Evolutionary conservation across 352 stramenopile species (phyloP).

Genomic region (Phytophthora pini): DNA sequence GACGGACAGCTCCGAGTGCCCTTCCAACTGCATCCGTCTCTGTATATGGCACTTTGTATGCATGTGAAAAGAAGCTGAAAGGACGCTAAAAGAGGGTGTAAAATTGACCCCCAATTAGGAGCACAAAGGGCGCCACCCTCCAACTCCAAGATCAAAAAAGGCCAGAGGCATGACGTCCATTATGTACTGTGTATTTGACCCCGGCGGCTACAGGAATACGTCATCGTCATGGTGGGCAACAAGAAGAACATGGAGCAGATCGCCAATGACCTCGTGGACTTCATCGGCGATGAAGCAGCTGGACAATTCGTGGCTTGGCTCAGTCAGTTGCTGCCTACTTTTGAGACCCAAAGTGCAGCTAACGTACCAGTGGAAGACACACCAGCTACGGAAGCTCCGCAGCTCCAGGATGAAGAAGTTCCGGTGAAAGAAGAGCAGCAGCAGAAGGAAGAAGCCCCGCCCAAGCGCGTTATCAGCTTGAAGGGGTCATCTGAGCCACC

Average conservation of each 20-base stretch:
- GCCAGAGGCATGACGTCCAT: conserved; percentile 33
- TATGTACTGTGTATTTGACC: conserved; percentile 38
- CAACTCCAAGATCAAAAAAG: conserved; percentile 28
- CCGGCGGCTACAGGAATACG: conserved; percentile 68
- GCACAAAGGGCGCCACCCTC: conserved; percentile 25
- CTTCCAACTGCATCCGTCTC: not conserved
- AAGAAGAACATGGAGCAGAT: conserved; percentile 90
- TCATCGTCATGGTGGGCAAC: conserved; percentile 88
- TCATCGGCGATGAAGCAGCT: conserved; percentile 82
- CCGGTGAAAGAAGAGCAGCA: conserved; percentile 10
- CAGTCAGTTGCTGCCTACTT: conserved; percentile 54
- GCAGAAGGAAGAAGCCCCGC: conserved; percentile 27
- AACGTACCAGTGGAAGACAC: conserved; percentile 2
- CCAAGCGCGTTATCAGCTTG: conserved; percentile 72
- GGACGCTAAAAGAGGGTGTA: conserved; percentile 34
- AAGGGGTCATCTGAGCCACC: conserved; percentile 46
- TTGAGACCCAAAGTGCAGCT: conserved; percentile 41
- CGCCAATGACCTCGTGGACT: conserved; percentile 81
- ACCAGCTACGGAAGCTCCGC: conserved; percentile 2
- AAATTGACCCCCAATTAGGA: conserved; percentile 28
- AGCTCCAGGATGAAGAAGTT: conserved; percentile 17
- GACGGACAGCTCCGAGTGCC: not conserved
- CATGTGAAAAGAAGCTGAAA: conserved; percentile 40
- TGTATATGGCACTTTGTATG: conserved; percentile 25
- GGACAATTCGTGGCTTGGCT: conserved; percentile 81